Base-by-base conservation (phyloP, 164 flowering plant genomes). In the Chloranthus sessilifolius region DNA sequence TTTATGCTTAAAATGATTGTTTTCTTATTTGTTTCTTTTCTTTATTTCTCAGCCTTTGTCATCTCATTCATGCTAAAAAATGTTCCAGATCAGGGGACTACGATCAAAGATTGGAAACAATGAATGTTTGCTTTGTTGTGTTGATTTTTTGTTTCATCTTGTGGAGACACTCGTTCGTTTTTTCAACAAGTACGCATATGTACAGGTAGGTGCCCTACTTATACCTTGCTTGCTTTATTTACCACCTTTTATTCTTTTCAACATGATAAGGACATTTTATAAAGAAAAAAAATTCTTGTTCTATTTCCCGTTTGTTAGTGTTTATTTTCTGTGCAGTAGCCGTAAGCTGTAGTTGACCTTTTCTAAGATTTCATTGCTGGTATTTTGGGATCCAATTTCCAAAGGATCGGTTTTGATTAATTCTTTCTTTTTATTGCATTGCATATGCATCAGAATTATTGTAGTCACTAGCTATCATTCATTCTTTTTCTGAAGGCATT, bases 111-210 rank as follows among this genome's bases (percentile, higher is more conserved):
- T 94, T 55, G 95, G 97, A 33, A 80, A 72, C 69, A 94, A 94
- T 35, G 99, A 94, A 70, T 94, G 99, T 47, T 69, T 94, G 73
- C 92, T 94, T 15, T 94, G 97, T 78, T 89, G 97, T 66, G 89
- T 89, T 49, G 99, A 94, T 62, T 89, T 94, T 59, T 68, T 94
- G 50, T 94, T 94, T 68, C 83, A 94, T 69, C 78, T 94, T 35
- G 97, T 94, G 55, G 99, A 94, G 77, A 84, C 89, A 1, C 85
- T 94, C 58, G 99, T 94, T 47, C 83, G 99, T 1, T 94, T 83
- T 55, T 94, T 94, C 70, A 94, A 94, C 61, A 94, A 94, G 74
- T 94, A 94, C 58, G 99, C 96, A 10, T 94, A 86, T 67, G 99
- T 94, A 46, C 97, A 86, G 99, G 99, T 88, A 68, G 23, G 10